Evolutionary conservation across 495 filamentous ascomycete species (phyloP).

Genomic region (Filosporella fistucella): DNA sequence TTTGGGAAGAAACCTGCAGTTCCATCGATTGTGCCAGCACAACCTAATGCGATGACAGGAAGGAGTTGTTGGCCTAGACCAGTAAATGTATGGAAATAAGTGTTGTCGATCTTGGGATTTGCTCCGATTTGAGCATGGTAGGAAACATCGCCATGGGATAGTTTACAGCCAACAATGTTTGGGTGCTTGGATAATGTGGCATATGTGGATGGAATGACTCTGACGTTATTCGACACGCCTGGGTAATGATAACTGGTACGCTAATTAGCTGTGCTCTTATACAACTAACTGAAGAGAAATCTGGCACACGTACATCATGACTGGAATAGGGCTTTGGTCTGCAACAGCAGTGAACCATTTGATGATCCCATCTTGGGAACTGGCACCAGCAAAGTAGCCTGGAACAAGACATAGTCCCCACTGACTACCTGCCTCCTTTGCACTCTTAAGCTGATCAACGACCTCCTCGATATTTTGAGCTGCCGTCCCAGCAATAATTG

Average conservation of each 20-base stretch:
- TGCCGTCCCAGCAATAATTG: slow-evolving; percentile 64
- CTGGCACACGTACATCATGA: slow-evolving; percentile 39
- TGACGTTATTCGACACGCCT: slow-evolving; percentile 57
- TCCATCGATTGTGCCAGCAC: slow-evolving; percentile 60
- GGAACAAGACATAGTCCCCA: slow-evolving; percentile 58
- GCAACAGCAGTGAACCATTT: slow-evolving; percentile 52
- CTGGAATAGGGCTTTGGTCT: slow-evolving; percentile 45
- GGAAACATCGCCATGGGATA: slow-evolving; percentile 61
- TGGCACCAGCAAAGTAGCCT: slow-evolving; percentile 49
- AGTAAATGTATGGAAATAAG: slow-evolving; percentile 55
- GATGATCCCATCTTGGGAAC: slow-evolving; percentile 42
- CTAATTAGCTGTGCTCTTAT: not conserved
- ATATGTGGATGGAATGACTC: slow-evolving; percentile 50
- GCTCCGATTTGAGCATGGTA: slow-evolving; percentile 53
- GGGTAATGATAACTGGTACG: slow-evolving; percentile 58
- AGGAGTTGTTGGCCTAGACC: slow-evolving; percentile 64
- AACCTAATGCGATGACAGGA: slow-evolving; percentile 52
- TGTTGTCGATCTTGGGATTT: slow-evolving; percentile 40
- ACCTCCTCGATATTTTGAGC: slow-evolving; percentile 60
- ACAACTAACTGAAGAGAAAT: not conserved
- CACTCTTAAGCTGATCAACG: slow-evolving; percentile 50
- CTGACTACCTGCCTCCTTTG: slow-evolving; percentile 54
- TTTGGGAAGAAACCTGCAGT: slow-evolving; percentile 58
- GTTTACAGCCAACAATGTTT: slow-evolving; percentile 64
- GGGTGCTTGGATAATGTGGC: slow-evolving; percentile 46